Evolutionary conservation across 2,329 filamentous ascomycete species (phyloP).

Genomic region (Epichloe gansuensis): DNA sequence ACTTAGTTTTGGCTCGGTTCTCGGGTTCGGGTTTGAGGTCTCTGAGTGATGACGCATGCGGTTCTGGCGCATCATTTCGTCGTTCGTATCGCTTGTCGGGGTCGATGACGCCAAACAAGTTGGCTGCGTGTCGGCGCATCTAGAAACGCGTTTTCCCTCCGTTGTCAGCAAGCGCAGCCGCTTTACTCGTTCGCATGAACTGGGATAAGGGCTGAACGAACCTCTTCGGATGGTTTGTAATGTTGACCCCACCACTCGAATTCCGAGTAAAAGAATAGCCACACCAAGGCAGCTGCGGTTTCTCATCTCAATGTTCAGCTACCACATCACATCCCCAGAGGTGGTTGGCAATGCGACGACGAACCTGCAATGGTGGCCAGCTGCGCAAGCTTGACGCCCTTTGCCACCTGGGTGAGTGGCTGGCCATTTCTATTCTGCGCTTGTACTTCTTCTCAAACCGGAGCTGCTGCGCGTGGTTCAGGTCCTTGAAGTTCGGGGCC

Average conservation of each 20-base stretch:
- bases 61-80: slow-evolving; percentile 25
- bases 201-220: slow-evolving; percentile 3
- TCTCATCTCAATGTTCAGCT: background rate
- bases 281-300: slow-evolving; percentile 23
- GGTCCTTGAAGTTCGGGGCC: slow-evolving; percentile 67
- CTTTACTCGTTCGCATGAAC: background rate
- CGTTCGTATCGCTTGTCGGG: slow-evolving; percentile 31
- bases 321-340: background rate
- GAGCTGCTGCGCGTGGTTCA: slow-evolving; percentile 62
- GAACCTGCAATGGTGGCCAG: slow-evolving; percentile 44
- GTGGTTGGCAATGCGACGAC: slow-evolving; percentile 28
- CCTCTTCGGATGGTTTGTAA: slow-evolving; percentile 32
- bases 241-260: slow-evolving; percentile 32
- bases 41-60: slow-evolving; percentile 12
- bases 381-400: slow-evolving; percentile 52
- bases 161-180: background rate
- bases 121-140: slow-evolving; percentile 25
- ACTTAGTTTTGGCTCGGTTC: slow-evolving; percentile 9
- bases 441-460: slow-evolving; percentile 70
- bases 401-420: slow-evolving; percentile 50
- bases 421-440: slow-evolving; percentile 51
- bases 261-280: slow-evolving; percentile 29
- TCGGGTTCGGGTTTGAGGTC: slow-evolving; percentile 16
- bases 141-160: slow-evolving; percentile 7
- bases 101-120: slow-evolving; percentile 28